phyloP scores from a whole-genome alignment of 768 basidiomycete genomes.

The Termitomyces sp. region DNA sequence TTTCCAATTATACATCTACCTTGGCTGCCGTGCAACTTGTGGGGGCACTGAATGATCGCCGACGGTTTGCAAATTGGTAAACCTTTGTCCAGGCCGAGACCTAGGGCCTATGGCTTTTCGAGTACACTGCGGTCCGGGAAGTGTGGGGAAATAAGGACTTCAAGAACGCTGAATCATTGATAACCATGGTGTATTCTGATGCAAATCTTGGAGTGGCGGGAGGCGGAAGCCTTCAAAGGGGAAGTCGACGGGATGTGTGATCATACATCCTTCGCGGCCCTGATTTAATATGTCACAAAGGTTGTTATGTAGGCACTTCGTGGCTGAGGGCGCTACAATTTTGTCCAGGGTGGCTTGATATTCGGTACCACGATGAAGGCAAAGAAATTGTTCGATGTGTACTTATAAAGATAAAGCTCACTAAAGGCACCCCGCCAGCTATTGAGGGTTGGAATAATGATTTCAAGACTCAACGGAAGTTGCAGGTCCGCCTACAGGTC shows the following conservation, averaged over 20 bases:
- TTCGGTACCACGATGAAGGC: background rate
- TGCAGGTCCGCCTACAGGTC: background rate
- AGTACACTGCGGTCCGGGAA: background rate
- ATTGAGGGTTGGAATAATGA: background rate
- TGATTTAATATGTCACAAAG: background rate
- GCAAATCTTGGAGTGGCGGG: background rate
- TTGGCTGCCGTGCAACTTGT: background rate
- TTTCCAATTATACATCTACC: background rate
- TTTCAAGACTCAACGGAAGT: background rate
- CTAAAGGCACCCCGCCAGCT: background rate
- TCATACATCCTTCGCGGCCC: slow-evolving; percentile 1
- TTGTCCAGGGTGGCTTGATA: background rate
- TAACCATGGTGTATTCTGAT: background rate
- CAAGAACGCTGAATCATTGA: background rate
- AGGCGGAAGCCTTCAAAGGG: background rate
- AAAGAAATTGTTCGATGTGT: background rate
- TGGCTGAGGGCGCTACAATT: background rate
- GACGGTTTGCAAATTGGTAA: background rate
- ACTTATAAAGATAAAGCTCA: background rate
- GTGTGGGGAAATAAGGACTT: background rate
- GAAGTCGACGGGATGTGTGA: background rate
- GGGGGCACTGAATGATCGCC: background rate
- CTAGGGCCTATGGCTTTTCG: background rate
- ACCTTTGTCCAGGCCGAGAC: background rate
- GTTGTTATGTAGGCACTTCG: background rate